A percentile compares a stretch with the other conserved stretches of the same genome.
phyloP scores from a whole-genome alignment of 2,329 filamentous ascomycete genomes.

The Helotiales sp. region DNA sequence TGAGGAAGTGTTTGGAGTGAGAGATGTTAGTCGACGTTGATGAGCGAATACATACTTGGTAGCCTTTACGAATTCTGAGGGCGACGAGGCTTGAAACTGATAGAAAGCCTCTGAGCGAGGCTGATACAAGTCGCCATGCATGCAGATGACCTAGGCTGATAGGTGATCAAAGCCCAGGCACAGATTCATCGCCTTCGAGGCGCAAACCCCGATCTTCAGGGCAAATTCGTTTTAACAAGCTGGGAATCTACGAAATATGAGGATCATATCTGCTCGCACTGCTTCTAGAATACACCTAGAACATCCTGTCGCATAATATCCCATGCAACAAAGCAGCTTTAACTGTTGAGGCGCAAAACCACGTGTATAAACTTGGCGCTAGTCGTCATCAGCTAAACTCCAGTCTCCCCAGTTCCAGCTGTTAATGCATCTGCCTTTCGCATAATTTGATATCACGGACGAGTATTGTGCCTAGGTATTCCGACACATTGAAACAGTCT shows the following conservation, averaged over 20 bases:
- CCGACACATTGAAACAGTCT: constrained; percentile 22
- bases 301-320: neutral
- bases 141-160: too few species aligned
- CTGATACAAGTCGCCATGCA: too few species aligned
- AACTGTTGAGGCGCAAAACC: too few species aligned
- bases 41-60: too few species aligned
- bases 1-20: constrained; percentile 26
- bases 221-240: too few species aligned
- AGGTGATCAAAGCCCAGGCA: too few species aligned
- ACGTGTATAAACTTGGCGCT: constrained; percentile 2
- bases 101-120: too few species aligned
- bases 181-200: too few species aligned
- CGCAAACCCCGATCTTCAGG: too few species aligned
- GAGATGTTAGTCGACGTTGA: constrained; percentile 1
- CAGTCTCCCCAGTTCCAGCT: neutral
- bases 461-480: constrained; percentile 21
- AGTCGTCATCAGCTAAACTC: constrained; percentile 4
- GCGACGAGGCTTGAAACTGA: too few species aligned
- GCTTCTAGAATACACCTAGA: neutral
- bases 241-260: too few species aligned
- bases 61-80: too few species aligned
- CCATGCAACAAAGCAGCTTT: neutral
- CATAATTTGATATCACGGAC: constrained; percentile 16
- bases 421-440: constrained; percentile 9
- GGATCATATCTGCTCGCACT: neutral